Conservation (phyloP, 495 filamentous ascomycete species). For the Xylaria cubensis region DNA sequence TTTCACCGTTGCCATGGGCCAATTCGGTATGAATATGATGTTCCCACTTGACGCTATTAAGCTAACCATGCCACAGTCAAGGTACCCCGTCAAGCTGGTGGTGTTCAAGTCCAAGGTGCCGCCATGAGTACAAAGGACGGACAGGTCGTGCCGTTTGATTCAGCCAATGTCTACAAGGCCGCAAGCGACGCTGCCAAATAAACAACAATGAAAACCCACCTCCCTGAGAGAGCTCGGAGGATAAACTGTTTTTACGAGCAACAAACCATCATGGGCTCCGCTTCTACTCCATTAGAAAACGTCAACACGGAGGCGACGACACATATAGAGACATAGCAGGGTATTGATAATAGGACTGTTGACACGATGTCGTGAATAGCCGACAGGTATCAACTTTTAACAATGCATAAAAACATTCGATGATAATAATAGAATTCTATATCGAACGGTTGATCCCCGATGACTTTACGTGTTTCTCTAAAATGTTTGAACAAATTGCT, state of each 20-base stretch:
- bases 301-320: not conserved
- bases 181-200: conserved; percentile 37
- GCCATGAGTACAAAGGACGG: conserved; percentile 51
- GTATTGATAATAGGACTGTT: conserved; percentile 1
- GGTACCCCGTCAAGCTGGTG: conserved; percentile 38
- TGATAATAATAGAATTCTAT: conserved; percentile 18
- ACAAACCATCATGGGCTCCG: not conserved
- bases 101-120: conserved; percentile 39
- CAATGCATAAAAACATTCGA: too few relatives aligned
- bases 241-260: not conserved
- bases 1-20: conserved; percentile 52
- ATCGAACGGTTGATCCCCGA: not conserved
- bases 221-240: not conserved
- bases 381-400: not conserved
- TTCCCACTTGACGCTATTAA: not conserved
- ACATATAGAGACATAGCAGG: conserved; percentile 11
- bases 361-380: conserved; percentile 1
- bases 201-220: conserved; percentile 13
- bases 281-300: not conserved
- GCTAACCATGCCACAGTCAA: conserved; percentile 32
- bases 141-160: conserved; percentile 49
- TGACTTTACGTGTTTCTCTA: not conserved
- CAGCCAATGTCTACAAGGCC: conserved; percentile 45
- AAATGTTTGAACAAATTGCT: not conserved
- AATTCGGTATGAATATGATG: conserved; percentile 36